A percentile compares a stretch with the other conserved stretches of the same genome.
These are phyloP conservation scores for Fusarium sp. DNA, from an alignment of 2,329 filamentous ascomycete species.

Conservation along the genomic window DNA sequence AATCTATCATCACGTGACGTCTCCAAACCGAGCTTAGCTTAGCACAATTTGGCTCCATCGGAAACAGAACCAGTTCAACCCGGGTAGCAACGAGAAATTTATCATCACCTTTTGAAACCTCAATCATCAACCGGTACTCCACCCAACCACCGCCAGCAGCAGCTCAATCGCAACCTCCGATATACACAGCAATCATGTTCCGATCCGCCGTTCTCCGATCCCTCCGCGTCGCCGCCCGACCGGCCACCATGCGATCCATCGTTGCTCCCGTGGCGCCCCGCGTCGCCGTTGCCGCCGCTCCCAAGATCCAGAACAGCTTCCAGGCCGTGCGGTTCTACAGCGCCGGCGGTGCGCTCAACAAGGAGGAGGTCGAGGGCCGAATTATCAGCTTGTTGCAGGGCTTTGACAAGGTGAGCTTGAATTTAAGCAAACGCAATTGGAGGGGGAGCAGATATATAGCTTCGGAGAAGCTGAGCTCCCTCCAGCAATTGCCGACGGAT, in stretches of 20 bases:
- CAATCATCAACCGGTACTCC: constrained; percentile 22
- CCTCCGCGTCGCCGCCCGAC: constrained; percentile 62
- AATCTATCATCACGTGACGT: constrained; percentile 44
- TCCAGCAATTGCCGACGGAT: constrained; percentile 4
- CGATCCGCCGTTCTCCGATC: constrained; percentile 87
- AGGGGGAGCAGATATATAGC: neutral
- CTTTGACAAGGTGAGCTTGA: constrained; percentile 81
- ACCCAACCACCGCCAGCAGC: constrained; percentile 13
- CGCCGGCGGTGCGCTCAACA: constrained; percentile 79
- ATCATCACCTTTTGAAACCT: constrained; percentile 51
- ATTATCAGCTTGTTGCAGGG: constrained; percentile 94
- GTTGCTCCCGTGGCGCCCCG: constrained; percentile 64
- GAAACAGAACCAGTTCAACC: constrained; percentile 46
- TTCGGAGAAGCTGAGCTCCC: constrained; percentile 2
- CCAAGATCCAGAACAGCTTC: constrained; percentile 69
- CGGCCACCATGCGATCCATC: constrained; percentile 71
- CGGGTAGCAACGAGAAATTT: constrained; percentile 59
- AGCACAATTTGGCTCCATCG: constrained; percentile 29
- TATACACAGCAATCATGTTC: constrained; percentile 75
- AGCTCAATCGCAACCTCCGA: constrained; percentile 28
- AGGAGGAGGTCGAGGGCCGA: constrained; percentile 88
- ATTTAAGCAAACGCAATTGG: constrained; percentile 3
- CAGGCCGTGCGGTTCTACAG: constrained; percentile 87
- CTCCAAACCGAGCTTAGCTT: constrained; percentile 45
- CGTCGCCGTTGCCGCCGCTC: constrained; percentile 71